These are phyloP conservation scores for Citrus hindsii DNA, from an alignment of 345 rosid species.

Conservation along the genomic window DNA sequence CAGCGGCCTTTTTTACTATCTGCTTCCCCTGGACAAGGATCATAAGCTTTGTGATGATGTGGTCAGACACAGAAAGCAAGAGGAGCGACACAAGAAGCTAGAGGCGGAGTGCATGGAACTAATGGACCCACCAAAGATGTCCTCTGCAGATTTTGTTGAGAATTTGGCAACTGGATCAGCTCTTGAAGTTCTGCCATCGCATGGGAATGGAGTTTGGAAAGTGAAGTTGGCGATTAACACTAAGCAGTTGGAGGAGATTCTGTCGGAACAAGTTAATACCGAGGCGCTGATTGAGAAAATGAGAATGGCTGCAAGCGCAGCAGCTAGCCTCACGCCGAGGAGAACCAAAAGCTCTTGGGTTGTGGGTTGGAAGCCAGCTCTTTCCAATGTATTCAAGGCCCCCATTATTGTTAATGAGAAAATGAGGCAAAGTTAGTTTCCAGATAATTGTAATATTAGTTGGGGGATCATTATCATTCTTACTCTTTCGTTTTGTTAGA, in stretches of 20 bases:
- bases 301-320: conserved; percentile 52
- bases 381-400: conserved; percentile 24
- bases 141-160: conserved; percentile 18
- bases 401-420: conserved; percentile 2
- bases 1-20: conserved; percentile 40
- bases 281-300: conserved; percentile 71
- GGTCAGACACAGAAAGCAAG: neutral
- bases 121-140: conserved; percentile 17
- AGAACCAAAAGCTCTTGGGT: conserved; percentile 26
- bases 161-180: conserved; percentile 21
- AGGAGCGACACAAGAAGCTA: neutral
- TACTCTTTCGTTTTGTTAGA: neutral
- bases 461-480: neutral
- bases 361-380: conserved; percentile 23
- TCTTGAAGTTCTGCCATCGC: conserved; percentile 49
- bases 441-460: neutral
- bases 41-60: neutral
- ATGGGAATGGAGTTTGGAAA: conserved; percentile 65
- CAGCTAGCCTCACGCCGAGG: conserved; percentile 21
- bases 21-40: conserved; percentile 37
- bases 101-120: conserved; percentile 1
- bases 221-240: conserved; percentile 62
- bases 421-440: neutral
- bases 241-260: conserved; percentile 61
- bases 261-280: conserved; percentile 56